Conservation (phyloP, 2,329 filamentous ascomycete species). For the Ambrosiella beaveri region DNA sequence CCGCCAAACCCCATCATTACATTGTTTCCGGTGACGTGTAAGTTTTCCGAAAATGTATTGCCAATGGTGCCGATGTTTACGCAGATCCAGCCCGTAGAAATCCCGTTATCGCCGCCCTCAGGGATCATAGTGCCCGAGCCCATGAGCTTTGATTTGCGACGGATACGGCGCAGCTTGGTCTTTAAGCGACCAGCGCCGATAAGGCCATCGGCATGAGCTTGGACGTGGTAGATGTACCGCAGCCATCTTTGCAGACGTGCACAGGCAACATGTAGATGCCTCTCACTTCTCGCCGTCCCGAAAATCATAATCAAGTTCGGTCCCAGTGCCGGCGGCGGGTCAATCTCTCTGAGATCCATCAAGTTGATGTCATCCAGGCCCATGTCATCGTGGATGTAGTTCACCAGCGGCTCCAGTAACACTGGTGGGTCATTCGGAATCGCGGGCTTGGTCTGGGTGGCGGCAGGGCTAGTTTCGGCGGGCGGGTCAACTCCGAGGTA, state of each 20-base stretch:
- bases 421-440: slow-evolving; percentile 51
- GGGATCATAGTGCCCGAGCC: slow-evolving; percentile 52
- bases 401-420: slow-evolving; percentile 53
- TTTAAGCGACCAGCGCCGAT: slow-evolving; percentile 84
- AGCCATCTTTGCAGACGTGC: slow-evolving; percentile 83
- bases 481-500: slow-evolving; percentile 62
- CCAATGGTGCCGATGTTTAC: slow-evolving; percentile 67
- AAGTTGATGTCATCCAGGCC: slow-evolving; percentile 69
- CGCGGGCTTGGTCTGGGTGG: slow-evolving; percentile 33
- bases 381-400: slow-evolving; percentile 67
- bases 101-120: slow-evolving; percentile 59
- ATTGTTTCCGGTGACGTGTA: slow-evolving; percentile 30
- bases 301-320: slow-evolving; percentile 85
- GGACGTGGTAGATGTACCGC: slow-evolving; percentile 51
- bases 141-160: slow-evolving; percentile 64
- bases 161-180: slow-evolving; percentile 63
- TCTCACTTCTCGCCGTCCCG: slow-evolving; percentile 77
- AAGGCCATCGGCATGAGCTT: slow-evolving; percentile 69
- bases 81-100: slow-evolving; percentile 90
- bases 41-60: slow-evolving; percentile 29
- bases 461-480: slow-evolving; percentile 27
- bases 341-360: slow-evolving; percentile 66
- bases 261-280: slow-evolving; percentile 80
- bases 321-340: slow-evolving; percentile 75
- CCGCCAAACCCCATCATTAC: slow-evolving; percentile 62